Base-by-base conservation (phyloP, 2,329 filamentous ascomycete species). In the Hymenoscyphus occultus region DNA sequence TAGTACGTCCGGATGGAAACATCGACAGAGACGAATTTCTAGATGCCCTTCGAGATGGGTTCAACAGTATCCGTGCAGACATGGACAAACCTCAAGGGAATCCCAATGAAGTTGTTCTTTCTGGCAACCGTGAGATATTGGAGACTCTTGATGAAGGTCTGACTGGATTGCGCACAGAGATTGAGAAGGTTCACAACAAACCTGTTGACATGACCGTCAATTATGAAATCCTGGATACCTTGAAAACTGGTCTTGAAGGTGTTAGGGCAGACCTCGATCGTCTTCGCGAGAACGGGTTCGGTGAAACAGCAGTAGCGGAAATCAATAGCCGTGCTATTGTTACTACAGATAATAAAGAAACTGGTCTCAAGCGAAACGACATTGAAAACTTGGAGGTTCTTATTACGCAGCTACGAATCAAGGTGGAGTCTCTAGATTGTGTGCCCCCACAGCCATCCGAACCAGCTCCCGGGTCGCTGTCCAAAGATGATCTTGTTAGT, bases 111-210 rank as follows among this genome's bases (percentile, higher is more conserved):
- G 73, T 71, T 61, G 63, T 71, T 62, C 57, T 71, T 28, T 73
- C 73, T 16, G 92, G 93, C 69, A 94, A 92, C 0, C 90, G 92
- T 61, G 93, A 97, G 73, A 91, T 97, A 12, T 82, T 98, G 1
- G 92, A 97, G 74, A 91, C 93, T 0, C 82, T 98, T 62, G 93
- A 96, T 65, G 93, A 97, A 76, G 93, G 93, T 1, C 83, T 98
- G 6, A 88, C 90, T 67, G 88, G 89, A 59, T 81, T 98, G 9
- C 87, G 91, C 32, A 81, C 83, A 35, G 90, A 92, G 67, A 89
- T 98, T 64, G 93, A 97, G 65, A 84, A 82, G 73, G 83, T 95
- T 16, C 82, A 87, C 28, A 88, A 94, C 74, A 95, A 92, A 78
- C 91, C 93, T 5, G 81, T n/a, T 0, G 93, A 96, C 71, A 84